Percentiles rank a stretch among this genome's conserved stretches.
These are phyloP conservation scores for Exophiala sp. DNA, from an alignment of 2,329 filamentous ascomycete species.

Conservation along the genomic window DNA sequence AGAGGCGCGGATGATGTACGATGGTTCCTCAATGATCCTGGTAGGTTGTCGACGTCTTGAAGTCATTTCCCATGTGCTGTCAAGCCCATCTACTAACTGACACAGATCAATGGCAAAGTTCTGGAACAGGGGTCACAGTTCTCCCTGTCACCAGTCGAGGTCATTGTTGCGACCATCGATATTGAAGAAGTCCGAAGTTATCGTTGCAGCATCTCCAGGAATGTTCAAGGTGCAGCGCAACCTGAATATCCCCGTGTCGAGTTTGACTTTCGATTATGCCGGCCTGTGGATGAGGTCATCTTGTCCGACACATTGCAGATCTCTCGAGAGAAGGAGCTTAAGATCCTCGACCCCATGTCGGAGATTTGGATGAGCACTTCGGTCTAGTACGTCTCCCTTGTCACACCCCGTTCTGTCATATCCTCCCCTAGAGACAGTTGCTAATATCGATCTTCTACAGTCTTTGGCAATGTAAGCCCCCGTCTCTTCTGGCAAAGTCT, in stretches of 20 bases:
- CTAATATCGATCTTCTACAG: no score
- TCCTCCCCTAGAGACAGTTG: no score
- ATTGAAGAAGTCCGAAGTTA: constrained; percentile 61
- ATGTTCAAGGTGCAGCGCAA: constrained; percentile 35
- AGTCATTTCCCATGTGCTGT: not conserved
- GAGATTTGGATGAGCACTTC: constrained; percentile 53
- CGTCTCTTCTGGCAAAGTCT: no score
- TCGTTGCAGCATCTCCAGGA: constrained; percentile 40
- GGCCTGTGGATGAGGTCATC: constrained; percentile 32
- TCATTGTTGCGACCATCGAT: constrained; percentile 60
- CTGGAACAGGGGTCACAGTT: constrained; percentile 10
- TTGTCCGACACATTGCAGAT: constrained; percentile 35
- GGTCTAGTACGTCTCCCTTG: constrained; percentile 26
- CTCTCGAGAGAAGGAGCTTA: constrained; percentile 42
- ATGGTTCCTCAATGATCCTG: constrained; percentile 27
- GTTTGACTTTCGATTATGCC: constrained; percentile 34
- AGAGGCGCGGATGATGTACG: constrained; percentile 22
- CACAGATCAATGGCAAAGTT: not conserved
- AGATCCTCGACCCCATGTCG: constrained; percentile 59
- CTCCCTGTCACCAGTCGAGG: constrained; percentile 51
- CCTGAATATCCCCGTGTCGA: constrained; percentile 45
- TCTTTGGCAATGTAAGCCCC: no score
- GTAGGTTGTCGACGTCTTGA: not conserved
- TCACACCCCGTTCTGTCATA: not conserved
- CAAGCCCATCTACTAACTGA: not conserved